These are phyloP conservation scores for Quercus dentata DNA, from an alignment of 306 rosid genomes.

Conservation along the genomic window DNA sequence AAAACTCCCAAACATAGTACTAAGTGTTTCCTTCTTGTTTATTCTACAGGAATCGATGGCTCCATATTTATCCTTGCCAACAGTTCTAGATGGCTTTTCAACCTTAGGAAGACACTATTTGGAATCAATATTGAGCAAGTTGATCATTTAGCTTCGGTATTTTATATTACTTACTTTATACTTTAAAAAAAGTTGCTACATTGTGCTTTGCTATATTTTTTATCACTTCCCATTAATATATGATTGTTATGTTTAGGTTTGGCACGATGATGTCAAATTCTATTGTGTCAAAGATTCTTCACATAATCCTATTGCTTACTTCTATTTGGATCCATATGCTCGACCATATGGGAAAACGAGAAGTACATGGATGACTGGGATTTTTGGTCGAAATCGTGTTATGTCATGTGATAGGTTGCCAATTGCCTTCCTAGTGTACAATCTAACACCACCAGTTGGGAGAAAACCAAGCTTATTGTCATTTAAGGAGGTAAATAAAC, in stretches of 20 bases:
- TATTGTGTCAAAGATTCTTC: slow-evolving; percentile 70
- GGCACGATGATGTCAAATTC: slow-evolving; percentile 87
- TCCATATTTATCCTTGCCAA: slow-evolving; percentile 81
- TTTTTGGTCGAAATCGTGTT: slow-evolving; percentile 77
- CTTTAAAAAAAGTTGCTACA: not conserved
- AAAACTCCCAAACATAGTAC: not conserved
- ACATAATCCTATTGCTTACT: slow-evolving; percentile 73
- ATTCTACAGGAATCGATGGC: slow-evolving; percentile 77
- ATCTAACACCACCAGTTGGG: slow-evolving; percentile 95
- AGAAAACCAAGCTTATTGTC: slow-evolving; percentile 91
- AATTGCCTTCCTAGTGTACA: slow-evolving; percentile 94
- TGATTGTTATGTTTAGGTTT: slow-evolving; percentile 53
- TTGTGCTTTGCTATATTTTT: slow-evolving; percentile 9
- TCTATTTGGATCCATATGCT: slow-evolving; percentile 93
- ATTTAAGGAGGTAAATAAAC: slow-evolving; percentile 68
- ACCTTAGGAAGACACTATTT: slow-evolving; percentile 80
- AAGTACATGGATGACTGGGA: slow-evolving; percentile 99
- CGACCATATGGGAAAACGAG: slow-evolving; percentile 90
- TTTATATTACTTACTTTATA: slow-evolving; percentile 1
- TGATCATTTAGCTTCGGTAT: slow-evolving; percentile 88
- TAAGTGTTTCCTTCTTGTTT: slow-evolving; percentile 23
- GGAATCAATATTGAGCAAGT: slow-evolving; percentile 77
- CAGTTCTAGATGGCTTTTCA: slow-evolving; percentile 86
- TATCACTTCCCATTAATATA: slow-evolving; percentile 19
- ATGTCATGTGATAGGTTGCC: slow-evolving; percentile 89